phyloP scores from a whole-genome alignment of 441 rosid species.

The Caryocar brasiliense region DNA sequence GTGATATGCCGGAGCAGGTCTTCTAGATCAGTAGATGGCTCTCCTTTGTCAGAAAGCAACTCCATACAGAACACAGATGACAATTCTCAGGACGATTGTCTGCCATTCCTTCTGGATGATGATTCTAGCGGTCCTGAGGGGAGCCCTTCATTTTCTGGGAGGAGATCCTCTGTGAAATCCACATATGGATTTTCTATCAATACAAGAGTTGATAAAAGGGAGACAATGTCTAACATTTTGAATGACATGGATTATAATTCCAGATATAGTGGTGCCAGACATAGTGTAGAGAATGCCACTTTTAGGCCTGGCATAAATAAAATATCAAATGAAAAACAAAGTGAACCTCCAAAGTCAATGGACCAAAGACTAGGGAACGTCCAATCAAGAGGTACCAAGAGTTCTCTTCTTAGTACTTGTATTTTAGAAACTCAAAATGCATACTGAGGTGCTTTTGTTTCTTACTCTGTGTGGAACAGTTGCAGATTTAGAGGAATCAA shows the following conservation, averaged over 20 bases:
- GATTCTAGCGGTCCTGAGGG: conserved; percentile 68
- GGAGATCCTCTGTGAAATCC: conserved; percentile 34
- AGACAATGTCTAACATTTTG: conserved; percentile 27
- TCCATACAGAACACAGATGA: conserved; percentile 46
- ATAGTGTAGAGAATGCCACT: conserved; percentile 28
- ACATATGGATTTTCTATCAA: conserved; percentile 44
- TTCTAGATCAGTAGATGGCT: conserved; percentile 33
- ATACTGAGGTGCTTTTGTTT: neutral
- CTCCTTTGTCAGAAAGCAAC: conserved; percentile 41
- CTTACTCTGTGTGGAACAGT: too few species aligned
- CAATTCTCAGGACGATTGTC: conserved; percentile 64
- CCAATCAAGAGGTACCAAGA: conserved; percentile 47
- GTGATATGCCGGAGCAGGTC: conserved; percentile 35
- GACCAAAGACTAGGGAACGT: conserved; percentile 35
- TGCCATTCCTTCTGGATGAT: conserved; percentile 80
- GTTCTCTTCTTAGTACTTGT: conserved; percentile 3
- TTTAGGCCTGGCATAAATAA: conserved; percentile 28
- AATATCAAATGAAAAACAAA: conserved; percentile 32
- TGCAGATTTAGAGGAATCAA: conserved; percentile 62
- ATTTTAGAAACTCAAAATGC: neutral
- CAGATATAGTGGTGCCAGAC: conserved; percentile 29
- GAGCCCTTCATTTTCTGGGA: conserved; percentile 54
- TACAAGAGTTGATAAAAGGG: conserved; percentile 37
- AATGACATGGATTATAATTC: conserved; percentile 31
- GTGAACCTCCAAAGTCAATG: conserved; percentile 31